Base-by-base conservation (phyloP, 176 grass and related monocot genomes). In the Aechmea fasciata region DNA sequence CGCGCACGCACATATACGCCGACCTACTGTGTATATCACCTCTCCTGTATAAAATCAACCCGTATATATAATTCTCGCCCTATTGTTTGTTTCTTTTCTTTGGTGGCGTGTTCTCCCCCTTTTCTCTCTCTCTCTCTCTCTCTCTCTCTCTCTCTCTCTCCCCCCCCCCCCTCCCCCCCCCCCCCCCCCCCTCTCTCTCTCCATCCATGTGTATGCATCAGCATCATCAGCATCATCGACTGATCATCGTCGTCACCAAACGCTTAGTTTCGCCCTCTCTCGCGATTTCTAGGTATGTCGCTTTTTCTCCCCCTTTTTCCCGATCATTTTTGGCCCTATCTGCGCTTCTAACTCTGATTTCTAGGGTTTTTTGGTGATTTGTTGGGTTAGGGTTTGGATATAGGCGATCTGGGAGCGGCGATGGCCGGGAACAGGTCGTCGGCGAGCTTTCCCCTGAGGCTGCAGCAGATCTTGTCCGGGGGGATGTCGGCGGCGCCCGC, bases 381-480 rank as follows among this genome's bases (percentile, higher is more conserved):
- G 71, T 77, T 11, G 41, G 47, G 64, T 10, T 10, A 6, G 47
- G 59, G 70, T 61, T n/a, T 65, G 73, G 77, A 49, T 80, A 71
- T 82, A 71, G 49, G 49, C 23, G 13, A 41, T 14, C 66, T 71
- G 55, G 74, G 61, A 64, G 76, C 84, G 77, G 86, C 70, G 76
- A 87, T 92, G 89, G 84, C 89, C 62, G 89, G 83, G 61, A 81
- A 87, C 76, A 76, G 90, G 84, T 85, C 89, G 33, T 41, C 33
- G 33, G 33, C 33, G 68, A 85, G 77, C 80, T 92, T 99, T 63
- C 89, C 94, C 26, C 77, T 93, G 73, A 89, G 94, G 50, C 87
- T 93, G 78, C 94, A 99, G 77, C 94, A 93, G 80, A 86, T 99
- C 79, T 75, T 99, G 41, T 83, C 89, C 9, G 89, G 89, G 10